Evolutionary conservation across 192 early-diverging fungal species (phyloP), one percentile per base, ranked within the genome.

Genomic region (Mortierella hygrophila): DNA sequence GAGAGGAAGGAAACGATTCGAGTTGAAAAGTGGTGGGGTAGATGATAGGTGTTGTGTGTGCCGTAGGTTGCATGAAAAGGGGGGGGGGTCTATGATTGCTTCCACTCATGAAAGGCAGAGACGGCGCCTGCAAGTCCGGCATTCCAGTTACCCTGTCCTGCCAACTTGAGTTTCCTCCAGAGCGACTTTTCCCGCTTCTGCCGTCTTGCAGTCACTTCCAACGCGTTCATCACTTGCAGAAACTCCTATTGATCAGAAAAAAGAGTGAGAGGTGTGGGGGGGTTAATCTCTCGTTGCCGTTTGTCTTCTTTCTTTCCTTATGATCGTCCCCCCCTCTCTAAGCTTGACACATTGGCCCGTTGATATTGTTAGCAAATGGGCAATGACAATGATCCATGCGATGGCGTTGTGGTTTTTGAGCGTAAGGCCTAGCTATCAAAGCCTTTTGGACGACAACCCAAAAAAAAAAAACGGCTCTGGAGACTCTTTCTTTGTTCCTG

Each of bases 171-270:
- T 77, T 86, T 86, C 40, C 79, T 16, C 83, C 83, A 86, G 6
- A 81, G 6, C 4, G 83, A 86, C 32, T 81, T 65, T 68, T 86
- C 83, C n/a, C 78, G 83, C 49, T 41, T 65, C 71, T 86, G 83
- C 3, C 83, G 72, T 40, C 83, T 72, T 18, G 83, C 77, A 42
- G 83, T 86, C 35, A 37, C 47, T 72, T 86, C 83, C 21, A 86
- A 38, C 57, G 83, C 83, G 55, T 86, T 86, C 79, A 81, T 86
- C 29, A 86, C 83, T 35, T 86, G 83, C 21, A 86, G 75, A 42
- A 86, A 86, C 77, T 86, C 83, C 83, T 86, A 77, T 47, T 29
- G 20, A 16, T 20, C 3, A 35, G 35, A 52, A 52, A 21, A 49
- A 20, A 21, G 3, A 16, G 49, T 21, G 49, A 5, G 1, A 52